Evolutionary conservation across 1,139 yeast genomes (phyloP).

Genomic region (Schizosaccharomyces versatilis): DNA sequence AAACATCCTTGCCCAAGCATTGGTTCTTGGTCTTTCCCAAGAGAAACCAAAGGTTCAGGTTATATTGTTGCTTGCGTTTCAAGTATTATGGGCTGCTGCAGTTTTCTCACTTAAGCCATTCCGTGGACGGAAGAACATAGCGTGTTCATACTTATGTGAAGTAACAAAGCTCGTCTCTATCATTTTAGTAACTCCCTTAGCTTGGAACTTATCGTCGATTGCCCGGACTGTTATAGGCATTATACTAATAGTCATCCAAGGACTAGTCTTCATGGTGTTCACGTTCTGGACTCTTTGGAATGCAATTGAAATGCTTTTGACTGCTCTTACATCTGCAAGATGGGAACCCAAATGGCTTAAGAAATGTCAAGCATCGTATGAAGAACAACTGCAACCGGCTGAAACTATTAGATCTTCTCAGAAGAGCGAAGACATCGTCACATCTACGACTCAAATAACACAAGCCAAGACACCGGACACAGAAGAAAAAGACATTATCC

Average conservation of each 20-base stretch:
- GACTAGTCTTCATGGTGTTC: not conserved
- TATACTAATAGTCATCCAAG: not conserved
- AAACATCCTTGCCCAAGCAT: not conserved
- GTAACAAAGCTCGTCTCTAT: not conserved
- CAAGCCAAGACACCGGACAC: too few species aligned
- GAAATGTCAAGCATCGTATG: not conserved
- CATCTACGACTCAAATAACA: too few species aligned
- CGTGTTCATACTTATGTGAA: not conserved
- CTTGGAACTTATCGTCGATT: not conserved
- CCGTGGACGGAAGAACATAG: not conserved
- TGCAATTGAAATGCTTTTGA: not conserved
- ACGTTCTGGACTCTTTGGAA: not conserved
- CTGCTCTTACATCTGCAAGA: not conserved
- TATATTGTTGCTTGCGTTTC: not conserved
- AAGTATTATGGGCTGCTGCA: not conserved
- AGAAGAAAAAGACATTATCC: too few species aligned
- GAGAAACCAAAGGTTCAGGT: not conserved
- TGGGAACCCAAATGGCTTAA: not conserved
- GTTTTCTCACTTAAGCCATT: not conserved
- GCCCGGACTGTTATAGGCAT: not conserved
- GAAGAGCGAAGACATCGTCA: too few species aligned
- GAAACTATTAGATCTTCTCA: too few species aligned
- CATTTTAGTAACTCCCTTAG: not conserved
- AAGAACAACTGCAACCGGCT: not conserved
- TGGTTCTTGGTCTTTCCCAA: not conserved